Base-by-base conservation (phyloP, 2,329 filamentous ascomycete species). In the Colletotrichum echinochloae region DNA sequence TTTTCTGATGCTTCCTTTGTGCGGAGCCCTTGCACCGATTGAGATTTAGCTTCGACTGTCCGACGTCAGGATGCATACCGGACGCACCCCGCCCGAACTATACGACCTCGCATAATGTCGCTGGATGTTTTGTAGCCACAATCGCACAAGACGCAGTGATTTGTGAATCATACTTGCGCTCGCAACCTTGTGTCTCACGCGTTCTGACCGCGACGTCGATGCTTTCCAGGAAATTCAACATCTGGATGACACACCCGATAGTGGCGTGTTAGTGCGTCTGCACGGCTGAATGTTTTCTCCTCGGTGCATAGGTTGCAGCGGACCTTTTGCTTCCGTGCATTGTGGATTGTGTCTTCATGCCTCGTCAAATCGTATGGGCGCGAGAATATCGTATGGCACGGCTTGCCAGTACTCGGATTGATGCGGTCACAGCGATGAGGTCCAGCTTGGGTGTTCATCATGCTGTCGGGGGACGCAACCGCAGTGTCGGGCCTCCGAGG, bases 271-370 rank as follows among this genome's bases (percentile, higher is more conserved):
- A 98, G 86, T 1, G 96, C 96, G 83, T 99, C 96, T 73, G 95
- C 96, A 68, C 96, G 90, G 75, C 94, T 97, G 78, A 99, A 99
- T 0, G 94, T 97, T 87, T 98, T 98, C 78, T 98, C 95, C 76
- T 98, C 95, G 1, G 93, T 94, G 82, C 96, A 99, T 57, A 97
- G 83, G 73, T 95, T 91, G 81, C 96, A 99, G 54, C 94, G 91
- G 9, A 98, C 94, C 84, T 98, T 98, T 80, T 95, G 91, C 86
- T 98, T 98, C 76, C 93, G 90, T 1, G 91, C 91, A 76, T 98
- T 98, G 87, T 98, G 96, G 74, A 98, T 98, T 0, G 96, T 98
- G 74, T 98, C 95, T 80, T 99, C 96, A 78, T 99, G 96, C 28
- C 96, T 88, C 0, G 96, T 99, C 62, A 99, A 87, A 81, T 99